Base-by-base conservation (phyloP, 1,284 basidiomycete species). In the Rhodotorula sp. region DNA sequence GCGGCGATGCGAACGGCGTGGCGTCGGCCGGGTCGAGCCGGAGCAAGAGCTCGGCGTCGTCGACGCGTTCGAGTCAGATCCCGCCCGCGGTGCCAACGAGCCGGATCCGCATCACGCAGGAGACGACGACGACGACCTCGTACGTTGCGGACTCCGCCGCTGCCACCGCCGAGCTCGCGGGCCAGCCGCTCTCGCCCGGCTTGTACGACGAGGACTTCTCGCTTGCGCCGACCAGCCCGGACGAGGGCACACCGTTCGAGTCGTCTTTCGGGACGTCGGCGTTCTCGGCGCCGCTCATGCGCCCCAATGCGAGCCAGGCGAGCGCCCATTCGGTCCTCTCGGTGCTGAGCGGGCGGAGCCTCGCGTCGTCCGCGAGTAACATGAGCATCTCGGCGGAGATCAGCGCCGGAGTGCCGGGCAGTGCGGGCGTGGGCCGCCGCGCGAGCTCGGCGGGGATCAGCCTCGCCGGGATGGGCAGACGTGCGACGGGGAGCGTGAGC, bases 91-190 rank as follows among this genome's bases (percentile, higher is more conserved):
- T 61, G 7, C n/a, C 71, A 19, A 67, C 61, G 15, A 54, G 54
- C 25, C 46, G 70, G 15, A 56, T 72, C 27, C 70, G 63, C 21
- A 68, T 72, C 59, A 68, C 54, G 17, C 70, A 72, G 34, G 66
- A 72, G 54, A 68, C 70, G 39, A 68, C 64, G 17, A 66, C 59
- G 5, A 68, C 70, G 22, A 54, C 64, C 3, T 32, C 55, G 10
- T 65, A 66, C 63, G 39, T 55, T 12, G n/a, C 63, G 1, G 59
- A 68, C 10, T 34, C 55, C 25, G 37, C 13, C 4, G 34, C 37
- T 7, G 36, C 44, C 10, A 21, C 58, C 17, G 34, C 25, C 8
- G 39, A 37, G 56, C 12, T 58, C 36, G 13, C 39, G 32, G 1
- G 36, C 53, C 55, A 32, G 57, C 34, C 12, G 50, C 37, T 41